Percentiles rank a stretch among this genome's conserved stretches.
Evolutionary conservation across 2,329 filamentous ascomycete species (phyloP).

Genomic region (Trichophyton schoenleinii): DNA sequence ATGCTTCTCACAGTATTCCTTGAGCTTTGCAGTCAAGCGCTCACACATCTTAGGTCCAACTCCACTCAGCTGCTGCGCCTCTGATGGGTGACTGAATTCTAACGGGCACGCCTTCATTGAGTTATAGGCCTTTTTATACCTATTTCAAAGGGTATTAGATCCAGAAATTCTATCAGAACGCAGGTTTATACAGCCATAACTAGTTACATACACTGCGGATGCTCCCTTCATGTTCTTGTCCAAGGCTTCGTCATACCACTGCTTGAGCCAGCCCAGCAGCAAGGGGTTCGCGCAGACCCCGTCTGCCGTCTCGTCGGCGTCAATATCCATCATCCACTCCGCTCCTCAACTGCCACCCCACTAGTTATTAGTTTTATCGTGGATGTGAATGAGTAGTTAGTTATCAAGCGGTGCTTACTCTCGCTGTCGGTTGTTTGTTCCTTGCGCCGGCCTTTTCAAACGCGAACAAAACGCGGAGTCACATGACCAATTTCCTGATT

Average conservation of each 20-base stretch:
- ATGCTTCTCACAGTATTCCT: slow-evolving; percentile 51
- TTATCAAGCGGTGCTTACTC: too few species aligned
- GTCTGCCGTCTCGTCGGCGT: slow-evolving; percentile 12
- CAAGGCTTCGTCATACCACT: slow-evolving; percentile 59
- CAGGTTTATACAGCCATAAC: neutral
- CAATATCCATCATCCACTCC: too few species aligned
- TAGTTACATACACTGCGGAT: slow-evolving; percentile 29
- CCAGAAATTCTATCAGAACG: neutral
- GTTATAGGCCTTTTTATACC: slow-evolving; percentile 63
- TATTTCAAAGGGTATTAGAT: slow-evolving; percentile 19
- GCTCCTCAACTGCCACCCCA: too few species aligned
- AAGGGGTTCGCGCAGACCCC: slow-evolving; percentile 54
- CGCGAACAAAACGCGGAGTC: slow-evolving; percentile 2
- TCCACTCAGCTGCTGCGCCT: slow-evolving; percentile 60
- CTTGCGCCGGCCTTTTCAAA: neutral
- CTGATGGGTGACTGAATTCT: slow-evolving; percentile 56
- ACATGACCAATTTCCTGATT: neutral
- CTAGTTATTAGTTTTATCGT: too few species aligned
- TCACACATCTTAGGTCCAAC: slow-evolving; percentile 61
- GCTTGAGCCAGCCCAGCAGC: slow-evolving; percentile 60
- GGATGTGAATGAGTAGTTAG: too few species aligned
- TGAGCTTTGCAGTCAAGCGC: slow-evolving; percentile 48
- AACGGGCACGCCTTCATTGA: slow-evolving; percentile 65
- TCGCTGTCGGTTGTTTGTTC: too few species aligned
- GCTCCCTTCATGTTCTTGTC: slow-evolving; percentile 59